A percentile compares a stretch with the other conserved stretches of the same genome.
These are phyloP conservation scores for Zizania latifolia DNA, from an alignment of 176 grass and related monocot species.

Conservation along the genomic window DNA sequence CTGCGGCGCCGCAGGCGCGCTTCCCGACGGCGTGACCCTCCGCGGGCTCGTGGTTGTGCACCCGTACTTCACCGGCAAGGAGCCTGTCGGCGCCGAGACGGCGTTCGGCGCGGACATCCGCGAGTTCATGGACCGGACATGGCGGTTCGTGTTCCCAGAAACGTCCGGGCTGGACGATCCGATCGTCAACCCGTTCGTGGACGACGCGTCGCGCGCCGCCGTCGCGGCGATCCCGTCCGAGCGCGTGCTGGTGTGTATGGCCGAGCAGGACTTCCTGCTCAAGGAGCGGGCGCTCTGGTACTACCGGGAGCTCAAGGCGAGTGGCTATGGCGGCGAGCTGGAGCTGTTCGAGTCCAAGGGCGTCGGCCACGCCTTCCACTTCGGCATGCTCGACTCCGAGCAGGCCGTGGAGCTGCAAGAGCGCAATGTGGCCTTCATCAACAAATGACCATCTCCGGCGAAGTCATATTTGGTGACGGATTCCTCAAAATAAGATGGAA, in stretches of 20 bases:
- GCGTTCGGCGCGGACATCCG: slow-evolving; percentile 31
- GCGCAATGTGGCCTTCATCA: slow-evolving; percentile 34
- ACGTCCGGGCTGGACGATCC: slow-evolving; percentile 52
- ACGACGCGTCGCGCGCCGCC: slow-evolving; percentile 38
- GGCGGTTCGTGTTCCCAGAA: slow-evolving; percentile 46
- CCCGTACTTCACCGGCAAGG: slow-evolving; percentile 52
- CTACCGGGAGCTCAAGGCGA: slow-evolving; percentile 45
- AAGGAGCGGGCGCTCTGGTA: slow-evolving; percentile 55
- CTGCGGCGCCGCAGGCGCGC: slow-evolving; percentile 19
- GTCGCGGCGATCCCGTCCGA: slow-evolving; percentile 30
- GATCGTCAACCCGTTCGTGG: slow-evolving; percentile 42
- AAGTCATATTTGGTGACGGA: too few relatives aligned
- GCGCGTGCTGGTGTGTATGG: slow-evolving; percentile 50
- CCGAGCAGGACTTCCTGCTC: slow-evolving; percentile 51
- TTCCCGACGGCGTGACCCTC: slow-evolving; percentile 34
- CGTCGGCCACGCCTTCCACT: slow-evolving; percentile 52
- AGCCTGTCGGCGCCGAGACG: slow-evolving; percentile 32
- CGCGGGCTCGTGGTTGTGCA: slow-evolving; percentile 45
- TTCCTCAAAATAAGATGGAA: background rate
- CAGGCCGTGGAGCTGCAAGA: slow-evolving; percentile 39
- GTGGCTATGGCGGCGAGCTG: slow-evolving; percentile 40
- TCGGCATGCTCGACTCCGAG: slow-evolving; percentile 19
- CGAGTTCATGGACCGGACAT: slow-evolving; percentile 35
- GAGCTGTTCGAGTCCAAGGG: slow-evolving; percentile 49
- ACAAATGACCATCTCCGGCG: slow-evolving; percentile 2